A percentile compares a stretch with the other conserved stretches of the same genome.
Evolutionary conservation across 2,329 filamentous ascomycete genomes (phyloP).

Genomic region (Aureobasidium sp.): DNA sequence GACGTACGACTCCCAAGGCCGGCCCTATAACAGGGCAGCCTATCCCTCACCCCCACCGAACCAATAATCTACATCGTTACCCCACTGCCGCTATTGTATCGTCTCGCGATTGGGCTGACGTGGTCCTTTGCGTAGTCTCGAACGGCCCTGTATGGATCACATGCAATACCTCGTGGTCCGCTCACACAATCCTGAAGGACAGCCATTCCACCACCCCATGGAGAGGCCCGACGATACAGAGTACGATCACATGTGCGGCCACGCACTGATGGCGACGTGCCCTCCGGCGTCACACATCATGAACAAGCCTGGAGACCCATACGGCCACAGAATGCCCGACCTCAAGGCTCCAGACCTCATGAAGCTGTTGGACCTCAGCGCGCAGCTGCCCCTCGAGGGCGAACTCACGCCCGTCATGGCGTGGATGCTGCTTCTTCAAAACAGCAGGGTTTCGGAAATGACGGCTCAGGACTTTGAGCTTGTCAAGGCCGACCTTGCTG

Average conservation of each 20-base stretch:
- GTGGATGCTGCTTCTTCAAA: slow-evolving; percentile 69
- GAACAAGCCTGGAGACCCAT: slow-evolving; percentile 45
- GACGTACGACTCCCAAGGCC: slow-evolving; percentile 56
- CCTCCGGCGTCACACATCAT: slow-evolving; percentile 60
- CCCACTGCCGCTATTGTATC: neutral
- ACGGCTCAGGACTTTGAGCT: slow-evolving; percentile 58
- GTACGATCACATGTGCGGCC: slow-evolving; percentile 59
- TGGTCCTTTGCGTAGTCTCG: slow-evolving; percentile 50
- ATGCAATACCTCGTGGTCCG: slow-evolving; percentile 66
- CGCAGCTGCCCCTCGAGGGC: slow-evolving; percentile 64
- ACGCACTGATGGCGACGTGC: slow-evolving; percentile 88
- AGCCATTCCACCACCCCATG: slow-evolving; percentile 28
- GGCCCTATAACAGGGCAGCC: slow-evolving; percentile 21
- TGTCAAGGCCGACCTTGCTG: slow-evolving; percentile 63
- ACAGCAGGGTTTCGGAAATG: slow-evolving; percentile 60
- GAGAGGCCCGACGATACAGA: slow-evolving; percentile 43
- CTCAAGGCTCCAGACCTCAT: slow-evolving; percentile 66
- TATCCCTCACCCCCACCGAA: slow-evolving; percentile 58
- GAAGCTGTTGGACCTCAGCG: slow-evolving; percentile 76
- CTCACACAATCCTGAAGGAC: slow-evolving; percentile 37
- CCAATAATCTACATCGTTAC: slow-evolving; percentile 28
- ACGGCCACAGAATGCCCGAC: slow-evolving; percentile 69
- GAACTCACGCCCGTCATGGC: slow-evolving; percentile 96
- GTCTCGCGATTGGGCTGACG: slow-evolving; percentile 14
- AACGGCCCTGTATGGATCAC: slow-evolving; percentile 89